Base-by-base conservation (phyloP, 1,139 yeast genomes). In the Candida frijolesensis region DNA sequence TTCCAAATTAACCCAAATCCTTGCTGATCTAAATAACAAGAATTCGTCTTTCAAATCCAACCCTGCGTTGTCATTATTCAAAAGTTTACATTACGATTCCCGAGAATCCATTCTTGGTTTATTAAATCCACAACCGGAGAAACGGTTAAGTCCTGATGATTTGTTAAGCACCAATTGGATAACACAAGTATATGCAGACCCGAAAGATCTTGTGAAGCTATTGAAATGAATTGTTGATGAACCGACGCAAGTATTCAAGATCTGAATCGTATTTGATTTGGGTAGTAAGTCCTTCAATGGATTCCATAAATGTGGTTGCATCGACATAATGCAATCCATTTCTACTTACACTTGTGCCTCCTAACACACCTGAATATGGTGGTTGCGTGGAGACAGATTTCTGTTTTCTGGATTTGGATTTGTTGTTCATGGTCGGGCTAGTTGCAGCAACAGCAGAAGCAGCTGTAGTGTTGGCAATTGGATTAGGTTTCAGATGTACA, bases 111-210 rank as follows among this genome's bases (percentile, higher is more conserved):
- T 74, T 12, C 59, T 76, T 41, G 66, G 67, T 15, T 55, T 76
- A 50, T 63, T 76, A 46, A 65, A 73, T 51, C 81, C 81, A 1
- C 55, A 54, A 11, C 57, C 65, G 8, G 46, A 50, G 0, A 60
- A 60, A 37, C 51, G 81, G 44, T 44, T 63, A 19, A 56, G 62
- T 12, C 58, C 67, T 2, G 61, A 59, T 11, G 65, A 62, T 14
- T 60, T 75, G 25, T 58, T 76, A 46, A 58, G 61, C 8, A 65
- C 76, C 1, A 65, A 66, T 46, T 76, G 81, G 81, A 57, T 76
- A 39, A 55, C 57, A n/a, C 78, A 74, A 52, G 76, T 72, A 9
- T 76, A 74, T 57, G 76, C 79, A n/a, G 63, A 72, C 49, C 69
- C 79, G 4, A 68, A 66, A 47, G 80, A 74, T 39, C 62, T 76